Percentiles rank a stretch among this genome's conserved stretches.
Evolutionary conservation across 2,329 filamentous ascomycete genomes (phyloP).

Genomic region (Talaromyces amestolkiae): DNA sequence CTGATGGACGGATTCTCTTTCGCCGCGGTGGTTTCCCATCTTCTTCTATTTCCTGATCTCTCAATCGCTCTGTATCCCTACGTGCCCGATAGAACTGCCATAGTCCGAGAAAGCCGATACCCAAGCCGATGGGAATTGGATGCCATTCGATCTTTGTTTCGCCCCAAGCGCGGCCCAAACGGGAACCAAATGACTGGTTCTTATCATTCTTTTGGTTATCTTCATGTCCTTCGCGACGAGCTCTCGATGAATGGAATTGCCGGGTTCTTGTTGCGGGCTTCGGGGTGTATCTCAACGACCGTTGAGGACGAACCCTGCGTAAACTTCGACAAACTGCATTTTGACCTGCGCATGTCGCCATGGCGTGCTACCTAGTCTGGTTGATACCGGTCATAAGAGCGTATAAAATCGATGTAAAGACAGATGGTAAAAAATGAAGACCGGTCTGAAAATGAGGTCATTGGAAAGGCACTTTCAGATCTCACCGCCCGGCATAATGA

Average conservation of each 20-base stretch:
- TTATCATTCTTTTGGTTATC: slow-evolving; percentile 38
- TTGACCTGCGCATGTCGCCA: slow-evolving; percentile 8
- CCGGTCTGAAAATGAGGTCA: slow-evolving; percentile 17
- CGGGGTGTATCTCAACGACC: neutral
- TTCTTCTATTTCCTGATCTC: slow-evolving; percentile 47
- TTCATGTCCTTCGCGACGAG: slow-evolving; percentile 38
- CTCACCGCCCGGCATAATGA: slow-evolving; percentile 19
- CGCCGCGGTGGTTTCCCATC: slow-evolving; percentile 49
- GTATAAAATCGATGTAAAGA: neutral
- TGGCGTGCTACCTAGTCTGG: neutral
- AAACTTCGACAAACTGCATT: slow-evolving; percentile 23
- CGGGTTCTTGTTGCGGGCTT: slow-evolving; percentile 4
- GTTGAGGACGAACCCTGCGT: slow-evolving; percentile 24
- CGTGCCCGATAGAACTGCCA: slow-evolving; percentile 79
- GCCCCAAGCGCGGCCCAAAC: slow-evolving; percentile 58
- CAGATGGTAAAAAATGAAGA: too few species aligned
- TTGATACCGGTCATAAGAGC: neutral
- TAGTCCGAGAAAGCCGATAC: slow-evolving; percentile 77
- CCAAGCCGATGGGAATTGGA: slow-evolving; percentile 81
- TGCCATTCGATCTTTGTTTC: slow-evolving; percentile 78
- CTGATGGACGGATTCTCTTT: slow-evolving; percentile 71
- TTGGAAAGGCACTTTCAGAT: neutral
- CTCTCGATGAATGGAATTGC: slow-evolving; percentile 41
- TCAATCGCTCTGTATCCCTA: slow-evolving; percentile 41
- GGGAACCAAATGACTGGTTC: slow-evolving; percentile 56